Percentiles rank a stretch among this genome's conserved stretches.
These are phyloP conservation scores for Acanthamoeba lugdunensis DNA, from an alignment of 208 protist species.

Conservation along the genomic window DNA sequence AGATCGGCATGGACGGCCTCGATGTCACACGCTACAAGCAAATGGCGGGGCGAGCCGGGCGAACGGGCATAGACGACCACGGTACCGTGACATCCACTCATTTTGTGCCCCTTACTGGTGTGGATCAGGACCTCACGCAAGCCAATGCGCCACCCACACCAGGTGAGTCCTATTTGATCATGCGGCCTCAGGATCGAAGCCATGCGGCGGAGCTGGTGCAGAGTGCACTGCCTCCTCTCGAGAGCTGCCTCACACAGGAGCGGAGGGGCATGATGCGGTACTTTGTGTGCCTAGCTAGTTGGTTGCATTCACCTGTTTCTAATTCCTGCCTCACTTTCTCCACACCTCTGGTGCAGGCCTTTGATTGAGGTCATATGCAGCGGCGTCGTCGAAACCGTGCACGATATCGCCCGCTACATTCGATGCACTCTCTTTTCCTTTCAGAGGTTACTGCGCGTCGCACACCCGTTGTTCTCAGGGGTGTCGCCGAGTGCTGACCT, in stretches of 20 bases:
- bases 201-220: constrained; percentile 44
- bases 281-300: neutral
- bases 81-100: neutral
- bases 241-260: constrained; percentile 75
- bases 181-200: neutral
- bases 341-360: constrained; percentile 42
- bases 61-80: constrained; percentile 77
- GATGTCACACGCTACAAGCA: constrained; percentile 77
- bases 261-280: constrained; percentile 76
- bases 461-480: no score
- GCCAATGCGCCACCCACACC: neutral
- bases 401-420: constrained; percentile 84
- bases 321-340: neutral
- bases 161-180: constrained; percentile 70
- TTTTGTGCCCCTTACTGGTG: neutral
- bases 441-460: constrained; percentile 22
- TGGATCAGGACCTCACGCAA: neutral
- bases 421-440: constrained; percentile 81
- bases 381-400: constrained; percentile 84
- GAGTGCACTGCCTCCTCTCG: constrained; percentile 38
- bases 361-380: constrained; percentile 90
- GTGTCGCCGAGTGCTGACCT: neutral
- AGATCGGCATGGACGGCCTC: constrained; percentile 67
- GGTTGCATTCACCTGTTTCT: no score
- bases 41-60: constrained; percentile 81